Evolutionary conservation across 352 stramenopile species (phyloP).

Genomic region (Phytopythium litorale): DNA sequence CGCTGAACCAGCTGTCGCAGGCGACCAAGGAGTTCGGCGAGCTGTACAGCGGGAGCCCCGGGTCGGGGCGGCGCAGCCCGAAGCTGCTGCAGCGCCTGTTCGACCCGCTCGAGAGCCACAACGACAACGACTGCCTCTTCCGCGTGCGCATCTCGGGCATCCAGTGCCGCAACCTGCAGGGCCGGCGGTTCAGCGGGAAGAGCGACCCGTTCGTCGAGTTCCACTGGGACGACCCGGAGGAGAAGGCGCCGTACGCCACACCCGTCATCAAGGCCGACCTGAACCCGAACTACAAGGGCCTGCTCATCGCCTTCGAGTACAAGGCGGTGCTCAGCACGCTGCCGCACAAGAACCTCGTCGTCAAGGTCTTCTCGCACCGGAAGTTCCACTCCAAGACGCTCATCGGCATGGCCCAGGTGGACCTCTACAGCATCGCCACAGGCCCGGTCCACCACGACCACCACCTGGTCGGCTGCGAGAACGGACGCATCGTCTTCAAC

Average conservation of each 20-base stretch:
- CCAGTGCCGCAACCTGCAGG: constrained; percentile 84
- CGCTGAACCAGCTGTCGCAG: constrained; percentile 70
- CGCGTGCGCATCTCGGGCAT: constrained; percentile 83
- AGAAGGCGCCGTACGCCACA: constrained; percentile 68
- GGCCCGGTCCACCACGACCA: constrained; percentile 87
- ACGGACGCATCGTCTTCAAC: constrained; percentile 88
- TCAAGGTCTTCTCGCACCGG: constrained; percentile 84
- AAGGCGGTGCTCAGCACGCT: constrained; percentile 56
- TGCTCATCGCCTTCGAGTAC: constrained; percentile 87
- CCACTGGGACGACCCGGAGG: constrained; percentile 76
- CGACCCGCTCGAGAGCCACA: constrained; percentile 51
- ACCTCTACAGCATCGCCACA: constrained; percentile 80
- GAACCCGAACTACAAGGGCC: constrained; percentile 87
- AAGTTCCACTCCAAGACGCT: constrained; percentile 76
- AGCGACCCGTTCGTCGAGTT: constrained; percentile 88
- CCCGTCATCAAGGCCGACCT: constrained; percentile 84
- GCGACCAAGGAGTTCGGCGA: constrained; percentile 76
- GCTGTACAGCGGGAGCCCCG: constrained; percentile 40
- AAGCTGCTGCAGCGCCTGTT: constrained; percentile 70
- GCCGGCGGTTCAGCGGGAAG: constrained; percentile 76
- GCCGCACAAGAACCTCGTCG: constrained; percentile 49
- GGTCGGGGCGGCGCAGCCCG: constrained; percentile 36
- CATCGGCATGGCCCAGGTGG: constrained; percentile 72
- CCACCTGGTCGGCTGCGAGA: constrained; percentile 81
- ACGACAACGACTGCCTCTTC: constrained; percentile 74